These are phyloP conservation scores for Echinosophora koreensis DNA, from an alignment of 306 rosid species.

Conservation along the genomic window DNA sequence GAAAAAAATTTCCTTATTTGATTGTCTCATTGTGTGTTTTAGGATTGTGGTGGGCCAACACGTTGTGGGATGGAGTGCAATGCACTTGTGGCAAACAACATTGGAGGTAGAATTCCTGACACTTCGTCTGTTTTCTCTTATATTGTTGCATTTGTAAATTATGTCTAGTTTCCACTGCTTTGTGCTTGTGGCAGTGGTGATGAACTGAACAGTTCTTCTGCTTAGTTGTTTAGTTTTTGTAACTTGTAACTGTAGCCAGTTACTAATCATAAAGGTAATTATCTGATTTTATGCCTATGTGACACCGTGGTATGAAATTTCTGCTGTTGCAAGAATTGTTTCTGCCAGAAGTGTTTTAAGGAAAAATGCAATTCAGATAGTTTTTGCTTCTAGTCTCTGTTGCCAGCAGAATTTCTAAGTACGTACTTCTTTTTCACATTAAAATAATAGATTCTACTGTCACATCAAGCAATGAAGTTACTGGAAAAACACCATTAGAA, in stretches of 20 bases:
- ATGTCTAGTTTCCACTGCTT: slow-evolving; percentile 1
- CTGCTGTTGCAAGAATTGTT: slow-evolving; percentile 13
- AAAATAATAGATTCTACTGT: slow-evolving; percentile 27
- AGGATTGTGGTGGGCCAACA: slow-evolving; percentile 90
- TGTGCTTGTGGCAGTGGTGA: slow-evolving; percentile 21
- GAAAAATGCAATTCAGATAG: slow-evolving; percentile 18
- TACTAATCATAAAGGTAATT: slow-evolving; percentile 21
- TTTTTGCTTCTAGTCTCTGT: slow-evolving; percentile 41
- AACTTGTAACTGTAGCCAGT: slow-evolving; percentile 17
- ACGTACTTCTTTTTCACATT: slow-evolving; percentile 18
- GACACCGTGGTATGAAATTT: slow-evolving; percentile 25
- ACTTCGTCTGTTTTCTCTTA: slow-evolving; percentile 23
- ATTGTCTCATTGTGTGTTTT: slow-evolving; percentile 45
- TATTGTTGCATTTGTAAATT: slow-evolving; percentile 17
- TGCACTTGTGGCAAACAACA: slow-evolving; percentile 72
- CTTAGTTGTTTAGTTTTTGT: slow-evolving; percentile 22
- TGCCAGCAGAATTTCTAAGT: slow-evolving; percentile 9
- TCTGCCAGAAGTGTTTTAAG: slow-evolving; percentile 17
- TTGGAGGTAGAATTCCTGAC: slow-evolving; percentile 64
- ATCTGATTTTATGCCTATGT: background rate
- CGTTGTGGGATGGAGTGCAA: slow-evolving; percentile 88
- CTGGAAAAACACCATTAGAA: background rate
- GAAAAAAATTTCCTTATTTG: slow-evolving; percentile 13
- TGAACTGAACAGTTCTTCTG: slow-evolving; percentile 4
- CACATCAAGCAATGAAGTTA: slow-evolving; percentile 17